Conservation (phyloP, 306 rosid species). For the Quercus dentata region DNA sequence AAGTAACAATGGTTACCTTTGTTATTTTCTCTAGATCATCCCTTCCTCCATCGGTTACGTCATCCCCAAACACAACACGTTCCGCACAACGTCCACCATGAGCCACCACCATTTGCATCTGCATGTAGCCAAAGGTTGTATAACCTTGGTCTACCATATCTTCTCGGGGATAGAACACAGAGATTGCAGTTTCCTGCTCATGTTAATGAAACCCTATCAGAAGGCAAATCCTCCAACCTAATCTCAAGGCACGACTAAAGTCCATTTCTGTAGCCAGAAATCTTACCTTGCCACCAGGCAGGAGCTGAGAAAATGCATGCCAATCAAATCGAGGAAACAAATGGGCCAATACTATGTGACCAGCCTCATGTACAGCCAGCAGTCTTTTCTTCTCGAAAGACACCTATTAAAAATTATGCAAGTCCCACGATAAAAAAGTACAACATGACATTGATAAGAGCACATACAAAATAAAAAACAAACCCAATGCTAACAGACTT, state of each 20-base stretch:
- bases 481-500: conserved; percentile 21
- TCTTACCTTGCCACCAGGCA: conserved; percentile 95
- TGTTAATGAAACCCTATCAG: conserved; percentile 18
- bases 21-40: conserved; percentile 96
- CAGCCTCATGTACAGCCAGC: conserved; percentile 98
- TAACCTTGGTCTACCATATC: conserved; percentile 97
- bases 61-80: conserved; percentile 69
- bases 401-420: conserved; percentile 38
- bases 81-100: conserved; percentile 99
- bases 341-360: conserved; percentile 88
- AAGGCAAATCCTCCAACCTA: neutral
- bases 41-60: conserved; percentile 85
- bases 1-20: conserved; percentile 44
- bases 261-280: conserved; percentile 23
- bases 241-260: conserved; percentile 12
- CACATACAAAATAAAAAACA: neutral
- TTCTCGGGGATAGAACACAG: conserved; percentile 92
- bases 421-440: conserved; percentile 6
- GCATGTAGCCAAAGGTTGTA: conserved; percentile 92
- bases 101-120: conserved; percentile 97
- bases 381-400: conserved; percentile 77
- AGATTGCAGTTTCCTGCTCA: conserved; percentile 88
- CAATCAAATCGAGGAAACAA: conserved; percentile 94
- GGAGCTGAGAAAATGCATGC: conserved; percentile 99
- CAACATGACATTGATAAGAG: conserved; percentile 5